Base-by-base conservation (phyloP, 768 basidiomycete species). In the Dendrothele bispora region DNA sequence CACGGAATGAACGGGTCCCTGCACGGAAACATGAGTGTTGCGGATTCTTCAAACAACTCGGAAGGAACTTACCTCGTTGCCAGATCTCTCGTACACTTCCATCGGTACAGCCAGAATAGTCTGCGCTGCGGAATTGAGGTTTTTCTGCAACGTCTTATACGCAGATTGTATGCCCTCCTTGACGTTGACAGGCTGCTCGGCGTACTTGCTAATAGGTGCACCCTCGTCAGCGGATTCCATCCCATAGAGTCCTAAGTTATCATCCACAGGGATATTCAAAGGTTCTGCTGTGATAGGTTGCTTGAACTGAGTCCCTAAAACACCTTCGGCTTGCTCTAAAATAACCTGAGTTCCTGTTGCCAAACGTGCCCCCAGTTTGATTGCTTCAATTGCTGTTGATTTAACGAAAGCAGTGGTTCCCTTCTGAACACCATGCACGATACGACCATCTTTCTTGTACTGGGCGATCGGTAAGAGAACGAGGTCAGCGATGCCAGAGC, bases 301-400 rank as follows among this genome's bases (percentile, higher is more conserved):
- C 14, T 77, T 77, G 59, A 88, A 88, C 52, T 83, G 82, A 4
- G 85, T 88, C 0, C 94, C 94, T 2, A 99, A 73, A 3, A 97
- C 88, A 14, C 77, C 79, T 69, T 99, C 97, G 1, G 97, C 90
- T 61, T 93, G 89, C 64, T 99, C 97, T 12, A 99, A 73, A 51
- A 99, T 93, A 50, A 98, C 95, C 58, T 98, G 97, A 1, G 97
- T 99, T 12, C 97, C 97, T 0, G 93, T 98, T 3, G 97, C 97
- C 29, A 99, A 73, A 24, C 83, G 84, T 10, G 95, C 95, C 22
- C 95, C 95, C 35, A 98, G 79, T 62, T 89, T 94, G 75, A 98
- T 84, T 6, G 94, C 92, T 68, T 99, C 97, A 60, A 92, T 85
- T 0, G 93, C 95, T 1, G 95, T 97, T 4, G 91, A 92, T 61